A percentile compares a stretch with the other conserved stretches of the same genome.
phyloP scores from a whole-genome alignment of 2,329 filamentous ascomycete species.

The Xylaria sp. region DNA sequence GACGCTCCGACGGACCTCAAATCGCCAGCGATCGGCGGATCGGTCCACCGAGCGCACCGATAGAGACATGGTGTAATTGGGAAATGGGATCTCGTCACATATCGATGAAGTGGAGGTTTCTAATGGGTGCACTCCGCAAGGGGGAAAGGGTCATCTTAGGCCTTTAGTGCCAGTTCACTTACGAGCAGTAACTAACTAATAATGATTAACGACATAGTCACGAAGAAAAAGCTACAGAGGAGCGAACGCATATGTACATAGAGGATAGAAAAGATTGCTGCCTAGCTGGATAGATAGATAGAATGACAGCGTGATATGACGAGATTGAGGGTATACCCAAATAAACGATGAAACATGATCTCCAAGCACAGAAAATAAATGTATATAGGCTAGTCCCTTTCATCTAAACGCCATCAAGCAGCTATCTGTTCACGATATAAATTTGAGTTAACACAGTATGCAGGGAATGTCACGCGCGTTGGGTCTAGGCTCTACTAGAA shows the following conservation, averaged over 20 bases:
- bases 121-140: not conserved
- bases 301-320: conserved; percentile 6
- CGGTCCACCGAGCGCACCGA: conserved; percentile 22
- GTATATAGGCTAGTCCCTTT: not conserved
- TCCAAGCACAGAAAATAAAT: not conserved
- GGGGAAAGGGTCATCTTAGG: not conserved
- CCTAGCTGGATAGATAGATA: conserved; percentile 11
- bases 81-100: not conserved
- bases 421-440: not conserved
- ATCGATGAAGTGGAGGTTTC: not conserved
- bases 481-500: not conserved
- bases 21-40: conserved; percentile 24
- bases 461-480: not conserved
- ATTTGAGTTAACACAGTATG: not conserved
- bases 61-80: conserved; percentile 44
- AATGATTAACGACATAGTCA: conserved; percentile 31
- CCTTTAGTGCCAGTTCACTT: not conserved
- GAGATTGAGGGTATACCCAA: conserved; percentile 20
- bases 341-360: not conserved
- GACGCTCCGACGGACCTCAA: conserved; percentile 37
- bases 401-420: not conserved
- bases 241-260: conserved; percentile 3
- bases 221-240: conserved; percentile 7
- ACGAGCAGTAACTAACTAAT: conserved; percentile 1
- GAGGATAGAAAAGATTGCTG: not conserved